Evolutionary conservation across 805 yeast genomes (phyloP).

Genomic region (Saturnispora dispora): DNA sequence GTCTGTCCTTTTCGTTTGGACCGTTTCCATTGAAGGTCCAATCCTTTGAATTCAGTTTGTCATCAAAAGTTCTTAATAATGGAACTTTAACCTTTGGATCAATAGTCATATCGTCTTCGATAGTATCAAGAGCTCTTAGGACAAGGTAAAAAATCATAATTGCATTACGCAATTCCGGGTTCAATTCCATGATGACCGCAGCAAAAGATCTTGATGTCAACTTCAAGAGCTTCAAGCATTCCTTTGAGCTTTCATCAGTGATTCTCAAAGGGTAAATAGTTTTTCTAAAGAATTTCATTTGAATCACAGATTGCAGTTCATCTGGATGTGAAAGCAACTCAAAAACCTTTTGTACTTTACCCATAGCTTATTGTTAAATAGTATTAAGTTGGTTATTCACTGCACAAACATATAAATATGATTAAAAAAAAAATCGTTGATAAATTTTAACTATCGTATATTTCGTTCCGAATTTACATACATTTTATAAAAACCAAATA

Average conservation of each 20-base stretch:
- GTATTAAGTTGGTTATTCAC: not conserved
- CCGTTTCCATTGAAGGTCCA: constrained; percentile 78
- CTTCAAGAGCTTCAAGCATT: constrained; percentile 61
- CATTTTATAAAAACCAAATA: not conserved
- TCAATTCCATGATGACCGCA: constrained; percentile 85
- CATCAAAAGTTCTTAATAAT: constrained; percentile 56
- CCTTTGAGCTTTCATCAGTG: constrained; percentile 35
- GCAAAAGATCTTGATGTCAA: constrained; percentile 84
- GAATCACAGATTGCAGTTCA: constrained; percentile 62
- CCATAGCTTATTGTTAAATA: not conserved
- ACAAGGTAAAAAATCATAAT: constrained; percentile 79
- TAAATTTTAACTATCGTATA: not conserved
- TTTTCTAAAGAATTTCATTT: constrained; percentile 44
- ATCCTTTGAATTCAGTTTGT: constrained; percentile 50
- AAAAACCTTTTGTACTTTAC: constrained; percentile 24
- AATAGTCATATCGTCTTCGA: constrained; percentile 92
- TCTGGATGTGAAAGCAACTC: constrained; percentile 60
- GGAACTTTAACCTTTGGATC: constrained; percentile 66
- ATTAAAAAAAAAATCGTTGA: not conserved
- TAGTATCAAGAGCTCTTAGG: constrained; percentile 85
- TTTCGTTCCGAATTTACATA: not conserved
- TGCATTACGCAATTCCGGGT: constrained; percentile 79
- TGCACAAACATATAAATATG: not conserved
- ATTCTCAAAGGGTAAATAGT: constrained; percentile 42
- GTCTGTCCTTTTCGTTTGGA: constrained; percentile 72